These are phyloP conservation scores for Trametes elegans DNA, from an alignment of 768 basidiomycete genomes.

Conservation along the genomic window DNA sequence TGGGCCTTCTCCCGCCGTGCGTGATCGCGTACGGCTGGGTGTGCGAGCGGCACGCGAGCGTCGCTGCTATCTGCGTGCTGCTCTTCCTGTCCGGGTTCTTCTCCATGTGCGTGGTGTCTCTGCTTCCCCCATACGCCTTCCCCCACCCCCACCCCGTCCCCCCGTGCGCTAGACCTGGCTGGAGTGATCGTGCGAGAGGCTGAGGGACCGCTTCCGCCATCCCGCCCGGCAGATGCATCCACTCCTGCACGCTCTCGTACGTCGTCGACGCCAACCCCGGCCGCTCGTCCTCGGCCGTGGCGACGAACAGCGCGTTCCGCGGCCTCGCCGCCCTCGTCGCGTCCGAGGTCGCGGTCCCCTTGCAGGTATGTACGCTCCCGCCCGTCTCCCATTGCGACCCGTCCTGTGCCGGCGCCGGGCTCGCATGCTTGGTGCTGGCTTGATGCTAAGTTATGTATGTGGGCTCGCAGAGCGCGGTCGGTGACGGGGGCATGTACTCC, in stretches of 20 bases:
- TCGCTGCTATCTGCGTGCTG: constrained; percentile 67
- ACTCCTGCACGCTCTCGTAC: constrained; percentile 74
- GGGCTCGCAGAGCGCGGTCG: constrained; percentile 51
- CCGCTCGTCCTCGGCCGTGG: constrained; percentile 71
- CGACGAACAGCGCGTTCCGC: constrained; percentile 74
- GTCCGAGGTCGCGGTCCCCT: constrained; percentile 69
- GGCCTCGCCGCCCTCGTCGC: constrained; percentile 69
- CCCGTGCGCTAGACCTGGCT: too few species aligned
- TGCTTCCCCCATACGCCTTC: background rate
- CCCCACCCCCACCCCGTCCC: background rate
- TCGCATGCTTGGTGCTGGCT: too few species aligned
- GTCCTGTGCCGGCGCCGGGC: too few species aligned
- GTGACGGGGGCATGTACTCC: constrained; percentile 80
- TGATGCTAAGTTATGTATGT: too few species aligned
- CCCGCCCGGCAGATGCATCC: constrained; percentile 51
- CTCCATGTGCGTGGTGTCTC: constrained; percentile 52
- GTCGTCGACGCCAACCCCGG: constrained; percentile 86
- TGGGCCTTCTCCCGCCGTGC: constrained; percentile 59
- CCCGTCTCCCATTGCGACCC: background rate
- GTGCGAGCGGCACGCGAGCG: constrained; percentile 55
- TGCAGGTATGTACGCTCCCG: constrained; percentile 46
- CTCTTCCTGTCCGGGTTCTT: constrained; percentile 75
- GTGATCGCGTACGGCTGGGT: constrained; percentile 78
- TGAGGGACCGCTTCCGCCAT: background rate
- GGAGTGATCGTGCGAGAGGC: too few species aligned